Base-by-base conservation (phyloP, 768 basidiomycete species). In the Hemileccinum impolitum region DNA sequence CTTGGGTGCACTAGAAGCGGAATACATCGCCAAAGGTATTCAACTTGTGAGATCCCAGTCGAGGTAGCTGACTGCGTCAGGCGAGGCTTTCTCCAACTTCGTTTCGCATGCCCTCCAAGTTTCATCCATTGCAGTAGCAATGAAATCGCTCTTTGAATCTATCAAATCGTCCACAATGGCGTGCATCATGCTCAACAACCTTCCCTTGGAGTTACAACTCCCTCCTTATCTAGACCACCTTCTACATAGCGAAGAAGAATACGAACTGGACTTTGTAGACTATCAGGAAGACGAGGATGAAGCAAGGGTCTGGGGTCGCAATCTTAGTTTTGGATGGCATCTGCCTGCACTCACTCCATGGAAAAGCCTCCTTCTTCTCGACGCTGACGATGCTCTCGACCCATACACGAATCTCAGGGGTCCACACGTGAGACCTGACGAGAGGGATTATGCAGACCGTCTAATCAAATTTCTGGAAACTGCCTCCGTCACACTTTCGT, bases 341-440 rank as follows among this genome's bases (percentile, higher is more conserved):
- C 71, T 92, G 3, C 83, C 87, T 9, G 70, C 78, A 15, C 75
- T 97, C 19, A 75, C 82, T 14, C 94, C 95, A 6, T 98, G 95
- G 95, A 96, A 96, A 62, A 87, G 90, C 18, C 64, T 98, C 14
- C 69, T 98, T 6, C 76, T 93, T 14, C 62, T 95, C 14, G 86
- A 91, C 45, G 71, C 79, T 57, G 70, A 76, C 14, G 74, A 75
- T 14, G 78, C 75, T 23, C 61, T 78, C 43, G 82, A 85, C 50
- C 78, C 82, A 1, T 79, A 81, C 53, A 71, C 77, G 60, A 83
- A 81, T 50, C 67, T 85, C 43, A 69, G 77, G 53, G 79, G 78
- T 2, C 78, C 80, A 1, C 79, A 83, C 47, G 72, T 84, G 15
- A 78, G 71, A 45, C 71, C 80, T 0, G 86, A 87, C 39, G 89